A percentile compares a stretch with the other conserved stretches of the same genome.
These are phyloP conservation scores for Xylona heveae DNA, from an alignment of 495 filamentous ascomycete genomes.

Conservation along the genomic window DNA sequence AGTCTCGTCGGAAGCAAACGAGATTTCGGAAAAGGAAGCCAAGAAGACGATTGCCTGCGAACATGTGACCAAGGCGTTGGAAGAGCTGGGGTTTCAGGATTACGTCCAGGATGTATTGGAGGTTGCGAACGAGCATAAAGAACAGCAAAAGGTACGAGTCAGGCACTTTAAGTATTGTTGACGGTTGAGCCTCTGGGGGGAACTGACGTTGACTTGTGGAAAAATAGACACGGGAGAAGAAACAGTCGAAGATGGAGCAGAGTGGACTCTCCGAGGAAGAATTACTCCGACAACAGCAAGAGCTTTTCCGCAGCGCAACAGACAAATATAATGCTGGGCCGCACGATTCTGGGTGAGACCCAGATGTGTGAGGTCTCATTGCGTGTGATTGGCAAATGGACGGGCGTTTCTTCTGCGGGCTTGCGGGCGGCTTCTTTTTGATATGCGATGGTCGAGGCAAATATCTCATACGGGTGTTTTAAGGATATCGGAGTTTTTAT, in stretches of 20 bases:
- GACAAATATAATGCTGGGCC: constrained; percentile 44
- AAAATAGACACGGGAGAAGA: constrained; percentile 74
- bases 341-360: no score
- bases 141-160: constrained; percentile 57
- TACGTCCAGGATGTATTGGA: constrained; percentile 73
- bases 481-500: no score
- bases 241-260: constrained; percentile 86
- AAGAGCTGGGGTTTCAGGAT: constrained; percentile 74
- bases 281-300: constrained; percentile 69
- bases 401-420: no score
- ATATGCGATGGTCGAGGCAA: no score
- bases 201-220: constrained; percentile 5
- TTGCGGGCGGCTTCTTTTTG: no score
- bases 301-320: constrained; percentile 68
- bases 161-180: not conserved
- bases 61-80: constrained; percentile 82
- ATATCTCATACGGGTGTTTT: no score
- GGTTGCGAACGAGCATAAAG: constrained; percentile 79
- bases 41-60: constrained; percentile 98
- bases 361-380: no score
- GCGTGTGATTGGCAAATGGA: no score
- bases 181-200: not conserved
- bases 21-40: constrained; percentile 91
- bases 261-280: constrained; percentile 81
- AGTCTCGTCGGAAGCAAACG: constrained; percentile 91